These are phyloP conservation scores for Lasiosphaeris hirsuta DNA, from an alignment of 495 filamentous ascomycete genomes.

Conservation along the genomic window DNA sequence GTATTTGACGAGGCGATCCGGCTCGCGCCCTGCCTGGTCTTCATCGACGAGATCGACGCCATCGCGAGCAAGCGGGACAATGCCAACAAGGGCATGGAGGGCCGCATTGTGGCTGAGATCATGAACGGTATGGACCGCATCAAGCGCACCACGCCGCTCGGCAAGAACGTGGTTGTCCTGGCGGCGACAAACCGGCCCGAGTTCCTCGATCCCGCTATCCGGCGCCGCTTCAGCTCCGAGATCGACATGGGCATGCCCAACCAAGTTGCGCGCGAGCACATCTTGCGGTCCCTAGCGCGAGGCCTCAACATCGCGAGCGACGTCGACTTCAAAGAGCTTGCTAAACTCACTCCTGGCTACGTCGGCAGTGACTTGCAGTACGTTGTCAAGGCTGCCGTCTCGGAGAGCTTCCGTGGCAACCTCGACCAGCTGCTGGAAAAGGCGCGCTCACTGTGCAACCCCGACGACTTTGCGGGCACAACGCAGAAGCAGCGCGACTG, in stretches of 20 bases:
- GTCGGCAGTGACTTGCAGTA: constrained; percentile 92
- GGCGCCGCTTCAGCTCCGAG: constrained; percentile 85
- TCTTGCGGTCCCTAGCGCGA: constrained; percentile 72
- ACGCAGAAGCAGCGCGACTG: constrained; percentile 42
- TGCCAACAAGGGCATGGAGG: constrained; percentile 96
- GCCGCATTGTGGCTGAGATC: constrained; percentile 90
- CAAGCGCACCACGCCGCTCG: constrained; percentile 71
- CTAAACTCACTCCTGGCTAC: constrained; percentile 88
- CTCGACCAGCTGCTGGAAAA: constrained; percentile 22
- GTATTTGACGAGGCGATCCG: constrained; percentile 85
- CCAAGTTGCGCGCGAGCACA: constrained; percentile 76
- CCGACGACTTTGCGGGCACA: constrained; percentile 52
- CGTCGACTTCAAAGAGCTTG: constrained; percentile 74
- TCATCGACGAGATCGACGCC: constrained; percentile 95
- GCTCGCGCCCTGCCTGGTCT: constrained; percentile 86
- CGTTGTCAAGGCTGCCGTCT: constrained; percentile 53
- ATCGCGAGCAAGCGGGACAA: constrained; percentile 93
- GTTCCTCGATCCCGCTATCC: constrained; percentile 79
- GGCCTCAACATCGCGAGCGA: constrained; percentile 66
- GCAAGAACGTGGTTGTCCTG: constrained; percentile 88
- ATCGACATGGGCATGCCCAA: constrained; percentile 96
- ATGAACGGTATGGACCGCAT: constrained; percentile 86
- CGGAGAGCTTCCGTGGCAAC: constrained; percentile 22
- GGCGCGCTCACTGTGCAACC: constrained; percentile 36
- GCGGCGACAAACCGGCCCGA: constrained; percentile 94